These are phyloP conservation scores for Kickxella alabastrina DNA, from an alignment of 192 early-diverging fungal genomes.

Conservation along the genomic window DNA sequence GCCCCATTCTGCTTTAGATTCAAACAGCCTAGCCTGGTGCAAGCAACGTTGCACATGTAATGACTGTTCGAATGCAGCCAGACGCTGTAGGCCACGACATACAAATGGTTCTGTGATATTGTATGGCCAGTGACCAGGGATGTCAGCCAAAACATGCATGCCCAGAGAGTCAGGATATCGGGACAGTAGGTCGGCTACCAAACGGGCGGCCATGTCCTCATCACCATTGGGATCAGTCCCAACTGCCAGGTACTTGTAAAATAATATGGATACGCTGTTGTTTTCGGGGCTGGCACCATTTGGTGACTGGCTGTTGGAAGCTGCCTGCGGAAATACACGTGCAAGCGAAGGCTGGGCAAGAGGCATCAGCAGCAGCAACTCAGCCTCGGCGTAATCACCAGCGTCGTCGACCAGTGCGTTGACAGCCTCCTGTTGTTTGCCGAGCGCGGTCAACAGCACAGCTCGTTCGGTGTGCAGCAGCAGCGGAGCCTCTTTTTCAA, in stretches of 20 bases:
- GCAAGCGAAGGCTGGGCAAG: constrained; percentile 18
- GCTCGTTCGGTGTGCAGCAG: constrained; percentile 24
- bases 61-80: constrained; percentile 3
- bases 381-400: constrained; percentile 45
- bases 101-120: constrained; percentile 29
- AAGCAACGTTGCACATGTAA: constrained; percentile 11
- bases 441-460: constrained; percentile 25
- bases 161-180: constrained; percentile 3
- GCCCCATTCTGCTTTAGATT: not conserved
- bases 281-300: not conserved
- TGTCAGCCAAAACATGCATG: constrained; percentile 7
- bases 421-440: constrained; percentile 8
- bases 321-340: not conserved
- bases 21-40: constrained; percentile 5
- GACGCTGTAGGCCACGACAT: constrained; percentile 6
- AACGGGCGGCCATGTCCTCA: constrained; percentile 34
- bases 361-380: constrained; percentile 29
- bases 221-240: constrained; percentile 10
- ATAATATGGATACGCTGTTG: constrained; percentile 10
- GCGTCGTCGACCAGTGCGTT: constrained; percentile 17
- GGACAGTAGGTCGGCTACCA: constrained; percentile 22
- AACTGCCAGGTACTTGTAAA: constrained; percentile 20
- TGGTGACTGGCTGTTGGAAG: not conserved
- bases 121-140: constrained; percentile 39
- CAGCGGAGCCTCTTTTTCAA: constrained; percentile 11